Evolutionary conservation across 306 rosid genomes (phyloP), one percentile per base, ranked within the genome.

Genomic region (Cicer judaicum): DNA sequence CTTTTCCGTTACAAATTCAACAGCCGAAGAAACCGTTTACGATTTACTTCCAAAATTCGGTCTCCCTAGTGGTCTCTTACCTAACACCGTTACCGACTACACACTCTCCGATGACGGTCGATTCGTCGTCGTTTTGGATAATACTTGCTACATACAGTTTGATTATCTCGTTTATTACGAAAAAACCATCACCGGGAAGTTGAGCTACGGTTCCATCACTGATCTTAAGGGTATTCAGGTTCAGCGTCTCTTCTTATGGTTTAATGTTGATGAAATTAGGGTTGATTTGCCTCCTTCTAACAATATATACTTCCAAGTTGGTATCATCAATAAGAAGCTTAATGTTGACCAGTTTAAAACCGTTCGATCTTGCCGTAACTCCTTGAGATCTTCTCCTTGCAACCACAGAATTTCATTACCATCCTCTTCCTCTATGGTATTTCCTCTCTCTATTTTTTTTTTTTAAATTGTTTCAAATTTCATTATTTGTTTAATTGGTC

Each of bases 271-370:
- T n/a, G 93, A 95, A 90, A 95, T 95, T 88, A 81, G 84, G 62
- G 97, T 95, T 70, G 99, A 90, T 90, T 89, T 92, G 87, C 98
- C 99, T 10, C 96, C 99, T 2, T 85, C 98, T 0, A 76, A 79
- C 40, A 81, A 61, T 9, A 95, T 95, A 54, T 95, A 95, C 79
- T 92, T 95, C 74, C 91, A 86, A 36, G 97, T 95, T 4, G 99
- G 98, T 1, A 53, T 92, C 55, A 84, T 92, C 59, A 95, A 95
- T 79, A 95, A 92, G 91, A 89, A 80, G 84, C 98, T 95, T 7
- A 85, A 76, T 53, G 24, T 92, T 42, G 85, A 84, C 62, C 98
- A 95, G 86, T 95, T 95, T 79, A 74, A 83, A 78, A 84, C 83
- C 7, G 85, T 93, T 52, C 93, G 18, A 56, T 82, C 94, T 56